Evolutionary conservation across 495 filamentous ascomycete species (phyloP).

Genomic region (Trichoderma orchidacearum): DNA sequence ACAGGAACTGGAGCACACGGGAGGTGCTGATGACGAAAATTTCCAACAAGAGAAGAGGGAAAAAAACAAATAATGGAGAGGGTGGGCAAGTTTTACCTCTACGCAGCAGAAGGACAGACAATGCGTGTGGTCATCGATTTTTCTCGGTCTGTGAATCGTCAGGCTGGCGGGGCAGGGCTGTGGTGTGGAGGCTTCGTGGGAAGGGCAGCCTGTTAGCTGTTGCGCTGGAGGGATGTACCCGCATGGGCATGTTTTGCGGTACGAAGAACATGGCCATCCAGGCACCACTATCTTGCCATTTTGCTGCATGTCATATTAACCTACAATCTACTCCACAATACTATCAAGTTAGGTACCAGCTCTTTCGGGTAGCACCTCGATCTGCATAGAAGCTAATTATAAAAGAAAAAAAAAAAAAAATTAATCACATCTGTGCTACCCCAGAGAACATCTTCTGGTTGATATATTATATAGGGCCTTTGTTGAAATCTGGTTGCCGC

Average conservation of each 20-base stretch:
- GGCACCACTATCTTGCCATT: neutral
- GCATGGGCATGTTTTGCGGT: neutral
- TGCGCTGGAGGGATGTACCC: neutral
- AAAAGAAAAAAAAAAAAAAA: too few species aligned
- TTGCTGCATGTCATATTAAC: neutral
- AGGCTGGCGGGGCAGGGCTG: neutral
- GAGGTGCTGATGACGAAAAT: too few species aligned
- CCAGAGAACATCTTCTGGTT: too few species aligned
- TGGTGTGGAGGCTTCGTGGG: neutral
- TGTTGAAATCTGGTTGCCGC: too few species aligned
- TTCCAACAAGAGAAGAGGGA: too few species aligned
- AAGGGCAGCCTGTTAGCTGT: neutral
- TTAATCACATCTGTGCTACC: too few species aligned
- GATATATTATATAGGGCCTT: too few species aligned
- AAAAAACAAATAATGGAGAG: neutral
- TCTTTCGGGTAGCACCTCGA: too few species aligned
- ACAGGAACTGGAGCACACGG: neutral
- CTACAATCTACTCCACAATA: too few species aligned
- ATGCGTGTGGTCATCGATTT: slow-evolving; percentile 7
- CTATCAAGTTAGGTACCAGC: too few species aligned
- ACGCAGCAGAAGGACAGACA: slow-evolving; percentile 2
- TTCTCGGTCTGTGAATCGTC: slow-evolving; percentile 1
- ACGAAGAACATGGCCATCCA: neutral
- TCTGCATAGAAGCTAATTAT: too few species aligned
- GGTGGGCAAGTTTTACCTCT: neutral